Conservation (phyloP, 164 flowering plant genomes). For the Nymphaea colorata region DNA sequence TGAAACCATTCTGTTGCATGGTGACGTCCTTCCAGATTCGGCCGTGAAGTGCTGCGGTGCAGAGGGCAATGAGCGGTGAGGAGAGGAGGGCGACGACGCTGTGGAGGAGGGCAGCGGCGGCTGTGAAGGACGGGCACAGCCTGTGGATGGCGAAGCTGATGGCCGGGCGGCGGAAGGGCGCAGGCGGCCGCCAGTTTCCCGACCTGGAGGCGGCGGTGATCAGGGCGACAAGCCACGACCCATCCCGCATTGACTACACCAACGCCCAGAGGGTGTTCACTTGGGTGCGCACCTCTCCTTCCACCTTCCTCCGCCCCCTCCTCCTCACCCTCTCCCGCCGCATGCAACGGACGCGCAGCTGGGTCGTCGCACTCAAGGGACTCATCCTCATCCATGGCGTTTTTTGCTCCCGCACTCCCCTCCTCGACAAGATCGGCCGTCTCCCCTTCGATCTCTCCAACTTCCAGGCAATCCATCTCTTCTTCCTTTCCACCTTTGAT, state of each 20-base stretch:
- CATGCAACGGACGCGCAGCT: conserved; percentile 40
- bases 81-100: conserved; percentile 29
- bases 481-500: background rate
- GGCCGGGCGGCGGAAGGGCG: background rate
- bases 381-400: conserved; percentile 73
- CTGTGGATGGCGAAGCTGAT: conserved; percentile 28
- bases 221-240: conserved; percentile 79
- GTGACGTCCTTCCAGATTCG: too few species aligned
- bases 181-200: conserved; percentile 17
- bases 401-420: conserved; percentile 33
- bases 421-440: conserved; percentile 29
- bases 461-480: background rate
- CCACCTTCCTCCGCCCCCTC: conserved; percentile 28
- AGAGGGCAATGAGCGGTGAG: background rate
- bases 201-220: conserved; percentile 58
- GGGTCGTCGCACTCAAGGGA: conserved; percentile 81
- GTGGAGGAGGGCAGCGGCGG: conserved; percentile 48
- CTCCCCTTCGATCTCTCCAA: conserved; percentile 72
- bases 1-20: too few species aligned
- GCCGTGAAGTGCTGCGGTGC: background rate
- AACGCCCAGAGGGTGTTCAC: conserved; percentile 43
- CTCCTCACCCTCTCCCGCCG: conserved; percentile 35
- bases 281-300: conserved; percentile 46
- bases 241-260: conserved; percentile 38
- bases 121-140: conserved; percentile 60